Evolutionary conservation across 2,329 filamentous ascomycete species (phyloP).

Genomic region (Colletotrichum orchidophilum): DNA sequence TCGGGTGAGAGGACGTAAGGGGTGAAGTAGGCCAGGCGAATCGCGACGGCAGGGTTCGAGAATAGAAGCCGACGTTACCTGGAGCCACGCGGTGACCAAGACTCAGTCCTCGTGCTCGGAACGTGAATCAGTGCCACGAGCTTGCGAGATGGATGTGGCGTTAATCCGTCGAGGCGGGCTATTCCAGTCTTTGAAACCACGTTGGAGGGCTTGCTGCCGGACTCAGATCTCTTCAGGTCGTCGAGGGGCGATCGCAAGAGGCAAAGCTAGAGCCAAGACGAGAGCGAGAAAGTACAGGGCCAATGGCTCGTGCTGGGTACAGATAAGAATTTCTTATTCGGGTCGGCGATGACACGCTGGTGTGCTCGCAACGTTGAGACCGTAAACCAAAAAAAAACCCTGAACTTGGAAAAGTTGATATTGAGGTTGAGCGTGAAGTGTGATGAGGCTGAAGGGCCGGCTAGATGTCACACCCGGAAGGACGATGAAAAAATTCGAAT

Average conservation of each 20-base stretch:
- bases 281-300: background rate
- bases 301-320: background rate
- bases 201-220: constrained; percentile 10
- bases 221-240: background rate
- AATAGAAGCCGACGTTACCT: background rate
- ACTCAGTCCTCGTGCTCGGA: background rate
- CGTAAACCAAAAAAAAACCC: background rate
- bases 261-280: background rate
- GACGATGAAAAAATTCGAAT: constrained; percentile 29
- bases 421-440: background rate
- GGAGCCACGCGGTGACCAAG: constrained; percentile 1
- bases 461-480: background rate
- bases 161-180: background rate
- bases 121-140: constrained; percentile 14
- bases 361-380: constrained; percentile 13
- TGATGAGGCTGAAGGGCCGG: constrained; percentile 9
- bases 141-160: background rate
- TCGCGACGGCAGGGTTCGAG: constrained; percentile 9
- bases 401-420: background rate
- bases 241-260: background rate
- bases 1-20: constrained; percentile 17
- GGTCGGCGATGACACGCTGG: background rate
- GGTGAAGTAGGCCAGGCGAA: background rate
- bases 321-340: constrained; percentile 1
- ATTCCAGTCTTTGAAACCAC: constrained; percentile 20